These are phyloP conservation scores for Chloromonas sp. DNA, from an alignment of 163 green algal genomes.

Conservation along the genomic window DNA sequence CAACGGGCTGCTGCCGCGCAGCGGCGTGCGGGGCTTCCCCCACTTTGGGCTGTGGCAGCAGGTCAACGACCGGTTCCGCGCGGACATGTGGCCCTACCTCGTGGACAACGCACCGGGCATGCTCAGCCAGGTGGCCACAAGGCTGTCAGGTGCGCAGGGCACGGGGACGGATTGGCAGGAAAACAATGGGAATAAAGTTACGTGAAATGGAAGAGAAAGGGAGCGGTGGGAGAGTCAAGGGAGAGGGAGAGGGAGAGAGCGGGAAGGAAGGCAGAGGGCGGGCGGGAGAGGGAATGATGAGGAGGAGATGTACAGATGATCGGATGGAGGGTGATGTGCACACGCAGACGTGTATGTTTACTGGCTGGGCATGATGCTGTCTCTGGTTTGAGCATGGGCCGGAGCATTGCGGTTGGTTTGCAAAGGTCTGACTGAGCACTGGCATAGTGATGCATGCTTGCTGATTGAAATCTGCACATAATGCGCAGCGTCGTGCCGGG, in stretches of 20 bases:
- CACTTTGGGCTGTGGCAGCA: constrained; percentile 73
- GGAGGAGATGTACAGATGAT: too few species aligned
- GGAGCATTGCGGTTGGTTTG: too few species aligned
- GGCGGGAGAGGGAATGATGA: too few species aligned
- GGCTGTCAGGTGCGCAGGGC: constrained; percentile 12
- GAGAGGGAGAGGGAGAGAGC: too few species aligned
- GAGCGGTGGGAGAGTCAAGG: neutral
- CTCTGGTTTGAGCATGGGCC: too few species aligned
- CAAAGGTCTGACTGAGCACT: too few species aligned
- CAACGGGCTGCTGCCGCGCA: constrained; percentile 60
- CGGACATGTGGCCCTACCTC: constrained; percentile 35
- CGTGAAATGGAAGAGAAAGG: neutral
- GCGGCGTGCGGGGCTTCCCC: constrained; percentile 69
- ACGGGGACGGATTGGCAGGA: neutral
- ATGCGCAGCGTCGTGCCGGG: neutral
- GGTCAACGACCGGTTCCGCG: constrained; percentile 46
- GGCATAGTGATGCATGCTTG: neutral
- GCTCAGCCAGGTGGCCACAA: constrained; percentile 9
- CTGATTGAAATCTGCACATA: neutral
- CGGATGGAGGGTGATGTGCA: too few species aligned
- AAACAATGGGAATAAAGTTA: neutral
- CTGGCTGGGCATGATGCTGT: too few species aligned
- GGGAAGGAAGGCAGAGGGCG: too few species aligned
- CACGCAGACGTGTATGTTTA: too few species aligned
- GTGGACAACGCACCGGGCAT: constrained; percentile 16